Percentiles rank a stretch among this genome's conserved stretches.
Evolutionary conservation across 176 grass and related monocot species (phyloP).

Genomic region (Oryza nivara): DNA sequence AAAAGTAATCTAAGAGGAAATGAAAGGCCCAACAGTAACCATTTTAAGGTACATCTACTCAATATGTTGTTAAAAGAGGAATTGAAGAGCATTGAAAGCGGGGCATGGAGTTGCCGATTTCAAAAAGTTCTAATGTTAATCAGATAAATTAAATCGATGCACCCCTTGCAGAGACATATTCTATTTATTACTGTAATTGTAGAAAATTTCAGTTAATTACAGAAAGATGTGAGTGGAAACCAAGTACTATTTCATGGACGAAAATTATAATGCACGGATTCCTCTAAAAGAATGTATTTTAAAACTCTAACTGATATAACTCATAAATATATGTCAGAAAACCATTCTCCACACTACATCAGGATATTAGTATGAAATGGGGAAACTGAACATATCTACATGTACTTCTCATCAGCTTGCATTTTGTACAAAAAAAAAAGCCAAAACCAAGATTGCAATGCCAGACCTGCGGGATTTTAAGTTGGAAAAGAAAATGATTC

Average conservation of each 20-base stretch:
- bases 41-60: conserved; percentile 38
- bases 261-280: neutral
- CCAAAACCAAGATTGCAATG: conserved; percentile 25
- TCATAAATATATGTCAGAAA: neutral
- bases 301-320: conserved; percentile 16
- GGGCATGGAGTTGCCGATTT: neutral
- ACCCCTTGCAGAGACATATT: conserved; percentile 1
- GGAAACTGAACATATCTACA: neutral
- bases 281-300: conserved; percentile 5
- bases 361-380: conserved; percentile 24
- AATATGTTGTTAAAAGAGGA: neutral
- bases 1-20: conserved; percentile 17
- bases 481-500: conserved; percentile 3
- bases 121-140: conserved; percentile 8
- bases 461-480: neutral
- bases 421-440: neutral
- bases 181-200: conserved; percentile 1
- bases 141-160: conserved; percentile 7
- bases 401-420: conserved; percentile 11
- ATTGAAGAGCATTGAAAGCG: neutral
- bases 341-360: conserved; percentile 1
- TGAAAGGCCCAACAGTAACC: conserved; percentile 8
- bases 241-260: conserved; percentile 3
- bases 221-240: neutral
- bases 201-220: conserved; percentile 11